phyloP scores from a whole-genome alignment of 805 yeast species.

The Candida palmyrensis region DNA sequence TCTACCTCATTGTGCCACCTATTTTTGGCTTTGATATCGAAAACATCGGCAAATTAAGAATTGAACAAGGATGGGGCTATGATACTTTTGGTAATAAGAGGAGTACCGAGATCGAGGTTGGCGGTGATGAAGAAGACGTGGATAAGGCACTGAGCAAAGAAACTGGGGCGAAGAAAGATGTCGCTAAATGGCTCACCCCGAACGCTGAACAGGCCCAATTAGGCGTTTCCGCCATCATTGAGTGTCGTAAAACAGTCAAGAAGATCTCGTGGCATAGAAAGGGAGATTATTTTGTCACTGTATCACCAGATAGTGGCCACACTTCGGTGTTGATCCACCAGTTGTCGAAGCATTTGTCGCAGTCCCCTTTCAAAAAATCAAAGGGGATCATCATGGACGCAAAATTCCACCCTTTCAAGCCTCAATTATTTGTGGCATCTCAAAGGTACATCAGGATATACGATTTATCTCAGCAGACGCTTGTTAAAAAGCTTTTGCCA shows the following conservation, averaged over 20 bases:
- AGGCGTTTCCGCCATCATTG: conserved; percentile 72
- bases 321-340: conserved; percentile 92
- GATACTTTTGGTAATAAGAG: conserved; percentile 55
- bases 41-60: conserved; percentile 67
- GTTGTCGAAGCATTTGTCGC: conserved; percentile 88
- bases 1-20: conserved; percentile 82
- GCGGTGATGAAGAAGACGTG: conserved; percentile 8
- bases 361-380: conserved; percentile 89
- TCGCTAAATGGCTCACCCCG: conserved; percentile 83
- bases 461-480: conserved; percentile 79
- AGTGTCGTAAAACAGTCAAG: conserved; percentile 63
- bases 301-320: conserved; percentile 90
- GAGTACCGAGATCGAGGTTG: conserved; percentile 33
- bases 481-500: conserved; percentile 82
- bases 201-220: conserved; percentile 48
- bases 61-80: conserved; percentile 91
- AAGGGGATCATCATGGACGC: conserved; percentile 96
- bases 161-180: conserved; percentile 37
- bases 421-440: conserved; percentile 88
- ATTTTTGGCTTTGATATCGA: conserved; percentile 85
- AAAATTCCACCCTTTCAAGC: conserved; percentile 93
- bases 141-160: conserved; percentile 16
- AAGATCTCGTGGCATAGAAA: conserved; percentile 92
- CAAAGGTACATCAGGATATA: conserved; percentile 90
- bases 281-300: conserved; percentile 95